Conservation (phyloP, 2,329 filamentous ascomycete genomes). For the Sarocladium brachiariae region DNA sequence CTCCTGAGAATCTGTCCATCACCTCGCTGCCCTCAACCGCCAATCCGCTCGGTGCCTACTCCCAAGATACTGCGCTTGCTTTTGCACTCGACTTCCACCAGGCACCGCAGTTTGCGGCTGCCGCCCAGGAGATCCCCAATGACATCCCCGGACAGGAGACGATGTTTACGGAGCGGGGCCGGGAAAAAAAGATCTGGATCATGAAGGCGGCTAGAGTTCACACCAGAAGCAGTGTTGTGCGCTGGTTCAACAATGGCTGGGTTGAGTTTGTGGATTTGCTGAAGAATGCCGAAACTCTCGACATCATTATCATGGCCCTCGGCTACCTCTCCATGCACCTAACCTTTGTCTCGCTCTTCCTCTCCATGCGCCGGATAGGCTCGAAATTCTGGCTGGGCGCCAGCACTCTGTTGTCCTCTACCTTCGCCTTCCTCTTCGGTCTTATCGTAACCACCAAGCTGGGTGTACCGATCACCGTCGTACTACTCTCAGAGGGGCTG, state of each 20-base stretch:
- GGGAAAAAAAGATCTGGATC: slow-evolving; percentile 86
- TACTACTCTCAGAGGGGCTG: slow-evolving; percentile 87
- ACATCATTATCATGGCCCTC: slow-evolving; percentile 95
- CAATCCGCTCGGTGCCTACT: slow-evolving; percentile 76
- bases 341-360: slow-evolving; percentile 96
- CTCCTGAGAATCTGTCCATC: slow-evolving; percentile 70
- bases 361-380: slow-evolving; percentile 92
- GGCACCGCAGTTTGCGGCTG: slow-evolving; percentile 66
- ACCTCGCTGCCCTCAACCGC: slow-evolving; percentile 71
- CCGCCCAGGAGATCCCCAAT: slow-evolving; percentile 76
- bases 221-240: slow-evolving; percentile 55
- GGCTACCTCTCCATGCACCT: slow-evolving; percentile 97
- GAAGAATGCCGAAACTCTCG: slow-evolving; percentile 90
- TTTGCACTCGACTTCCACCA: slow-evolving; percentile 73
- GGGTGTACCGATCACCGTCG: slow-evolving; percentile 87
- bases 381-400: slow-evolving; percentile 96
- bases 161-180: slow-evolving; percentile 38
- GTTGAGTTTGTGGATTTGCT: slow-evolving; percentile 70
- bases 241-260: slow-evolving; percentile 76
- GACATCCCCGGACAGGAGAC: slow-evolving; percentile 47
- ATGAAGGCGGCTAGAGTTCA: slow-evolving; percentile 79
- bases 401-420: slow-evolving; percentile 84
- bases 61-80: slow-evolving; percentile 77
- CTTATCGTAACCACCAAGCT: slow-evolving; percentile 87
- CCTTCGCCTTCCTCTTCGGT: slow-evolving; percentile 95